Base-by-base conservation (phyloP, 1,139 yeast genomes). In the Pichia sp. region DNA sequence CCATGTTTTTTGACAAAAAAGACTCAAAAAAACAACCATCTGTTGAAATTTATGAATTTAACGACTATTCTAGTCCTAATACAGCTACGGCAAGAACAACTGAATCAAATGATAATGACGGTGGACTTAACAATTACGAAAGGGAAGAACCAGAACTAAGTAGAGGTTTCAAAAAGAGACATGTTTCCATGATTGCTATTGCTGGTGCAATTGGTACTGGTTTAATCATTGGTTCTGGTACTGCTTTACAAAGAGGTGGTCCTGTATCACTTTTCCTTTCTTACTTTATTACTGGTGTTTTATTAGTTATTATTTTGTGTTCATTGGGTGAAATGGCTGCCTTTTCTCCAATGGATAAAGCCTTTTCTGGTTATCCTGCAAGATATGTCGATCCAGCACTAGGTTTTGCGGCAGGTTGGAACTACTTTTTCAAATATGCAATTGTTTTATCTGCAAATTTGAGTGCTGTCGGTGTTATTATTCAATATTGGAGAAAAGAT, bases 381-480 rank as follows among this genome's bases (percentile, higher is more conserved):
- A 73, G 90, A 56, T 84, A 82, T 61, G 80, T 79, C 53, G 89
- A 83, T 60, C 84, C 83, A 38, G 79, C 88, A 7, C 73, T 84
- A 49, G 91, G 90, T 2, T 84, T 83, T 67, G 89, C 89, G 3
- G 84, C 86, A 63, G 91, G 90, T 53, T 81, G 81, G 64, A 74
- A 76, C 27, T 84, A 84, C 67, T 73, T 81, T 59, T 73, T 80
- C 69, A 80, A 80, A 58, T 84, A 83, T 65, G 72, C 83, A 59
- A 77, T 84, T 64, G 75, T 83, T 55, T 80, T 87, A 8, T 86
- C 91, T 33, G 83, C 83, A 66, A 86, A 73, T 60, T 73, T 72
- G 50, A 70, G 71, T 42, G 87, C 87, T 0, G 83, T 82, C 38
- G 75, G 84, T 1, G 67, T 82, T 50, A 77, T 83, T 1, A 74